Evolutionary conservation across 176 grass and related monocot genomes (phyloP).

Genomic region (Musa troglodytarum): DNA sequence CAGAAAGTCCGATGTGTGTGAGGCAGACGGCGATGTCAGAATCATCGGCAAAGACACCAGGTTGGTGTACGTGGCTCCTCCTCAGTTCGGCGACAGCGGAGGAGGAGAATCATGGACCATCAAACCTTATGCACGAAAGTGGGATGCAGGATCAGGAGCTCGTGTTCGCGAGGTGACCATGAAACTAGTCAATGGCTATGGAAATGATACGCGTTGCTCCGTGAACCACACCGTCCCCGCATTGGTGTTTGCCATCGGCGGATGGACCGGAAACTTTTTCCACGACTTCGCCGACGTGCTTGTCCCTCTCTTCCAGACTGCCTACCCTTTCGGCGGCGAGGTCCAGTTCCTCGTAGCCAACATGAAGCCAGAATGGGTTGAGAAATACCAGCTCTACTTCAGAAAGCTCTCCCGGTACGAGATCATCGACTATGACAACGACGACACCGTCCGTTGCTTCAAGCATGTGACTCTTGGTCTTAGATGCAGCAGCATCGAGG

Average conservation of each 20-base stretch:
- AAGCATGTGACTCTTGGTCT: constrained; percentile 40
- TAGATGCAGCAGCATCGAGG: constrained; percentile 17
- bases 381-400: constrained; percentile 56
- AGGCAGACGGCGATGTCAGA: constrained; percentile 48
- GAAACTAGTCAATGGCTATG: constrained; percentile 25
- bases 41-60: constrained; percentile 36
- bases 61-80: constrained; percentile 36
- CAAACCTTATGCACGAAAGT: constrained; percentile 83
- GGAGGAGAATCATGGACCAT: constrained; percentile 40
- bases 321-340: constrained; percentile 42
- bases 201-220: constrained; percentile 38
- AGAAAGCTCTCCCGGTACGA: constrained; percentile 47
- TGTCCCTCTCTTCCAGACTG: constrained; percentile 77
- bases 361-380: constrained; percentile 69
- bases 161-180: constrained; percentile 58
- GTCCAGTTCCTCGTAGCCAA: constrained; percentile 57
- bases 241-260: constrained; percentile 69
- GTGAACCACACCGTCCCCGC: constrained; percentile 73
- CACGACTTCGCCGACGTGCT: constrained; percentile 94
- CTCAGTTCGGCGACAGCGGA: constrained; percentile 7
- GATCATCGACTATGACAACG: constrained; percentile 63
- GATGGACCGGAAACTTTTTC: constrained; percentile 85
- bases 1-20: constrained; percentile 27
- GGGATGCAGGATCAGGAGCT: constrained; percentile 55
- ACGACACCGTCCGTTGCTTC: constrained; percentile 68